Conservation (phyloP, 2,329 filamentous ascomycete genomes). For the Aspergillus felis region DNA sequence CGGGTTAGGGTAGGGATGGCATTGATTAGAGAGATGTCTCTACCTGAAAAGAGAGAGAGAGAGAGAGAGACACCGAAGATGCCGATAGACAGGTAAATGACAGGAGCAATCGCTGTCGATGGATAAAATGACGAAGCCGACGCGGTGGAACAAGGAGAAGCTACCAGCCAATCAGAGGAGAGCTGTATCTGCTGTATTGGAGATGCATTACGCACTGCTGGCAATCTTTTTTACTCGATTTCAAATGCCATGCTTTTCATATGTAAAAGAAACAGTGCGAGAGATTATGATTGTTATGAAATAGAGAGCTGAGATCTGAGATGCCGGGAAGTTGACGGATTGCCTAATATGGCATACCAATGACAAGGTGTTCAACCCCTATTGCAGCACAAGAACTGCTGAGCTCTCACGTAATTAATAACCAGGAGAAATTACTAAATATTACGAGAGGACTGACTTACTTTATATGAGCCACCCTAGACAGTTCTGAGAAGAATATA, state of each 20-base stretch:
- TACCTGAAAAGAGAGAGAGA: background rate
- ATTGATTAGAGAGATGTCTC: background rate
- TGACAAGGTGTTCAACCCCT: background rate
- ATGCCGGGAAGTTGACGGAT: too few relatives aligned
- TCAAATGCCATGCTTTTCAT: background rate
- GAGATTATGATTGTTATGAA: too few relatives aligned
- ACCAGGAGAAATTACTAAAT: background rate
- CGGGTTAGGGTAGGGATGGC: background rate
- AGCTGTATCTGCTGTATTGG: background rate
- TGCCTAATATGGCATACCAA: too few relatives aligned
- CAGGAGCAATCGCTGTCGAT: too few relatives aligned
- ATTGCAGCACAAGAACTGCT: background rate
- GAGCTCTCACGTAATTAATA: background rate
- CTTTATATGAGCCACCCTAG: background rate
- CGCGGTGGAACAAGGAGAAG: background rate
- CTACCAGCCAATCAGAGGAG: background rate
- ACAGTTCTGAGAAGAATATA: background rate
- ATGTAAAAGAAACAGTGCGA: background rate
- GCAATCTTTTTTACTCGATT: background rate
- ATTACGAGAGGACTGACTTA: background rate
- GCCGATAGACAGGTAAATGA: background rate
- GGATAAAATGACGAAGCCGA: background rate
- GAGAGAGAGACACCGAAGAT: background rate
- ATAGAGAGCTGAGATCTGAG: too few relatives aligned
- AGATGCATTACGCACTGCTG: background rate